Evolutionary conservation across 768 basidiomycete species (phyloP), one percentile per base, ranked within the genome.

Genomic region (Cyclocybe aegerita): DNA sequence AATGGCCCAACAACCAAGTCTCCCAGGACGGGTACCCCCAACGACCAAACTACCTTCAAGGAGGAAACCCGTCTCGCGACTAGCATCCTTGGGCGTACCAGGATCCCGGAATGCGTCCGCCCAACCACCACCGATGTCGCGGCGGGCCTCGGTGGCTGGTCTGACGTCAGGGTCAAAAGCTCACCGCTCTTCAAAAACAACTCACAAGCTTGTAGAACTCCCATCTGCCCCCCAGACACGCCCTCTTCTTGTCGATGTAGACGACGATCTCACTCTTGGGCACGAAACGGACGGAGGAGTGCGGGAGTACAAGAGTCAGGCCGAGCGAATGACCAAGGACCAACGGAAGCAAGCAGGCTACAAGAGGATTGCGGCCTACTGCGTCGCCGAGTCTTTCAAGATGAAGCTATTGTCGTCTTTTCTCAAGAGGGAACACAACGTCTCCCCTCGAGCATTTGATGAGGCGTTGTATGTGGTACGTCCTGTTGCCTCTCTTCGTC

Each of bases 401-500:
- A 87, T 90, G 81, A 94, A 92, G 65, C 70, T 89, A 0, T 70
- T 97, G 15, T 84, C 87, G 9, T 83, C 86, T 2, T 96, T 94
- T 62, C 64, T 97, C 64, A 96, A 95, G 68, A 75, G 95, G 45
- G 95, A 98, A 63, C 95, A 98, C 65, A 96, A 94, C 48, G 93
- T 95, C 9, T 76, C 71, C 8, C 92, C 86, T 1, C 76, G 95
- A 52, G 79, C 92, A 0, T 98, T 92, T 57, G 95, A 97, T 65
- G 95, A 98, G 69, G 94, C 93, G 0, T 69, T 96, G 53, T 97
- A 97, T 73, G 89, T 85, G 49, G 94, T 95, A 54, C 71, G 90
- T 78, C 23, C 38, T 56, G 11, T 23, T 14, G 11, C 41, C 46
- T 7, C n/a, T 46, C 16, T 12, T 47, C 8, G 15, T 49, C 37